These are phyloP conservation scores for Urochloa ruziziensis DNA, from an alignment of 176 grass and related monocot species.

Conservation along the genomic window DNA sequence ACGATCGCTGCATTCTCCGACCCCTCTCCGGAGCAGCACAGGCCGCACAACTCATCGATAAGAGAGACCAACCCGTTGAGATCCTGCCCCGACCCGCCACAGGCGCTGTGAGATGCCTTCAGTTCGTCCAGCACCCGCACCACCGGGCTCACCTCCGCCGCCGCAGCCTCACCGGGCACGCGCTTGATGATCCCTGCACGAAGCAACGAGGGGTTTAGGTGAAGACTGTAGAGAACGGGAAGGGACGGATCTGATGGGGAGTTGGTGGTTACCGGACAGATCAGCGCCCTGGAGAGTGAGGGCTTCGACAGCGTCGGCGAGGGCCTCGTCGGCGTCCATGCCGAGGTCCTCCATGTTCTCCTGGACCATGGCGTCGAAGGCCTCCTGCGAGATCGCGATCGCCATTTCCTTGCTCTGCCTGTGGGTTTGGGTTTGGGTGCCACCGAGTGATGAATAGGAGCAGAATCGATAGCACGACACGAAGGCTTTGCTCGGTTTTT, in stretches of 20 bases:
- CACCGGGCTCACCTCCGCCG: slow-evolving; percentile 62
- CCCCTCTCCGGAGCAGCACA: slow-evolving; percentile 65
- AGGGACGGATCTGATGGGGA: slow-evolving; percentile 20
- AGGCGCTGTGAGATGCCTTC: slow-evolving; percentile 41
- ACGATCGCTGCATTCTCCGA: slow-evolving; percentile 61
- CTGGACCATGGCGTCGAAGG: slow-evolving; percentile 79
- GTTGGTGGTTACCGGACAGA: slow-evolving; percentile 54
- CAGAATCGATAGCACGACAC: too few relatives aligned
- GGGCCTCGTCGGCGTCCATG: slow-evolving; percentile 89
- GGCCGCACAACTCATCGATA: slow-evolving; percentile 48
- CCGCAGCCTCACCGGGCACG: slow-evolving; percentile 56
- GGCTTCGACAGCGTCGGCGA: slow-evolving; percentile 84
- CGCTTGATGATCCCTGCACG: slow-evolving; percentile 74
- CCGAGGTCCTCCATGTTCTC: slow-evolving; percentile 98
- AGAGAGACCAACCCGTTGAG: slow-evolving; percentile 40
- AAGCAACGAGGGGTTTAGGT: neutral
- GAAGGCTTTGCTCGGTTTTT: neutral
- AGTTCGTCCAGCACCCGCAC: slow-evolving; percentile 60
- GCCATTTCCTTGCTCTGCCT: slow-evolving; percentile 38
- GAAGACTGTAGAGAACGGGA: neutral
- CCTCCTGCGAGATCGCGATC: slow-evolving; percentile 86
- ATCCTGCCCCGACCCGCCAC: slow-evolving; percentile 30
- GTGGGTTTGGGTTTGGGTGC: neutral
- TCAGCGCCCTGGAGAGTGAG: slow-evolving; percentile 85
- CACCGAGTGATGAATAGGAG: neutral